Evolutionary conservation across 371 early-diverging fungal species (phyloP).

Genomic region (Nematocida ausubeli): DNA sequence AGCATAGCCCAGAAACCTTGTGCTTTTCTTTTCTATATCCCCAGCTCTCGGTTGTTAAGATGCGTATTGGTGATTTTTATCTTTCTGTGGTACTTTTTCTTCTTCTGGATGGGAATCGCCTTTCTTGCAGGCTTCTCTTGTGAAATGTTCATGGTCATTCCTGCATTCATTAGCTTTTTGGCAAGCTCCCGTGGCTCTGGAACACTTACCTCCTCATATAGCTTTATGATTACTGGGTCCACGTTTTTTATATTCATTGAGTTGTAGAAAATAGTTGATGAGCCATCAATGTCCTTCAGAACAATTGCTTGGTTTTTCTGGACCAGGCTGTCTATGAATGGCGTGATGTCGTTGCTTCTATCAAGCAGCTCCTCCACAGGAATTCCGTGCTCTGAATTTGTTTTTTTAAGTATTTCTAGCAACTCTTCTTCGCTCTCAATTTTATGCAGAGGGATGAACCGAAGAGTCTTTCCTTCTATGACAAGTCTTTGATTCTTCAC

Average conservation of each 20-base stretch:
- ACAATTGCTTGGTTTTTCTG: slow-evolving; percentile 60
- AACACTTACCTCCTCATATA: slow-evolving; percentile 62
- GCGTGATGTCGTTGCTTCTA: slow-evolving; percentile 56
- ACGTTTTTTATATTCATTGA: slow-evolving; percentile 32
- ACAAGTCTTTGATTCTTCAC: slow-evolving; percentile 65
- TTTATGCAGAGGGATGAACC: slow-evolving; percentile 62
- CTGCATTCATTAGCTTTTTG: slow-evolving; percentile 63
- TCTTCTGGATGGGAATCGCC: slow-evolving; percentile 49
- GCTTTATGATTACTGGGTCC: slow-evolving; percentile 53
- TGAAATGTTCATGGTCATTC: slow-evolving; percentile 45
- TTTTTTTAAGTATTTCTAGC: slow-evolving; percentile 55
- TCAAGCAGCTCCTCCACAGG: slow-evolving; percentile 62
- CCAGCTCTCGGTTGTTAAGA: slow-evolving; percentile 59
- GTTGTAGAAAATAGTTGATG: slow-evolving; percentile 65
- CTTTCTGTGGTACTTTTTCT: slow-evolving; percentile 64
- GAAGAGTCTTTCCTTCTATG: slow-evolving; percentile 56
- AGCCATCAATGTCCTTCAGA: slow-evolving; percentile 67
- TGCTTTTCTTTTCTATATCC: slow-evolving; percentile 30
- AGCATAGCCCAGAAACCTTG: no score
- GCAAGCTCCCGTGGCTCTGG: slow-evolving; percentile 65
- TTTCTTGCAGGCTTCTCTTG: slow-evolving; percentile 54
- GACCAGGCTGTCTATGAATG: slow-evolving; percentile 58
- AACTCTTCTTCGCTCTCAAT: slow-evolving; percentile 66
- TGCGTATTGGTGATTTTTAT: slow-evolving; percentile 69
- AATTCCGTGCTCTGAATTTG: slow-evolving; percentile 62